These are phyloP conservation scores for Cryptococcus sp. DNA, from an alignment of 1,284 basidiomycete genomes.

Conservation along the genomic window DNA sequence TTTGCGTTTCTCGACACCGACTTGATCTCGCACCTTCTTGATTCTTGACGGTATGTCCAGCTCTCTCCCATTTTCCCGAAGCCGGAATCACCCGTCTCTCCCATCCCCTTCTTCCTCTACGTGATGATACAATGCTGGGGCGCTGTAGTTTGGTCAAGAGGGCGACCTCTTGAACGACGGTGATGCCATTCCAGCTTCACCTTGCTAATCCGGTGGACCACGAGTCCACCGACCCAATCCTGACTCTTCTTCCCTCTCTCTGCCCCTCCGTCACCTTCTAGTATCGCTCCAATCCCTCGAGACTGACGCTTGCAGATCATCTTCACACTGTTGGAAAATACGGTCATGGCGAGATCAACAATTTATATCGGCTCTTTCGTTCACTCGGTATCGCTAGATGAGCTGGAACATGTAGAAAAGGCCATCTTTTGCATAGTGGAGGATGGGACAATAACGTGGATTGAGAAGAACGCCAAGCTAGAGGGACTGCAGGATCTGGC, in stretches of 20 bases:
- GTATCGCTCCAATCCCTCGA: too few relatives aligned
- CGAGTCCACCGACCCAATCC: too few relatives aligned
- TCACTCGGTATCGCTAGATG: slow-evolving; percentile 56
- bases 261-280: too few relatives aligned
- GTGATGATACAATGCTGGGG: slow-evolving; percentile 11
- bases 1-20: too few relatives aligned
- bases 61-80: too few relatives aligned
- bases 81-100: too few relatives aligned
- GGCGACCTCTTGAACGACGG: background rate
- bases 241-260: background rate
- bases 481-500: slow-evolving; percentile 28
- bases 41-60: too few relatives aligned
- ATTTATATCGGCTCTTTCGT: slow-evolving; percentile 65
- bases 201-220: slow-evolving; percentile 15
- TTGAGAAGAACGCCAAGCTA: slow-evolving; percentile 52
- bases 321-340: too few relatives aligned
- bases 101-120: background rate
- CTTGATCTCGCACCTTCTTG: too few relatives aligned
- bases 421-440: slow-evolving; percentile 58
- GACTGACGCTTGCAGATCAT: too few relatives aligned
- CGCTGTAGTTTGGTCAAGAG: slow-evolving; percentile 6
- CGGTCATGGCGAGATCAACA: slow-evolving; percentile 3
- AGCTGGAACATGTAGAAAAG: slow-evolving; percentile 54
- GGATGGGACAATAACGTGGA: slow-evolving; percentile 62
- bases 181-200: slow-evolving; percentile 11